These are phyloP conservation scores for Gymnopilus dilepis DNA, from an alignment of 768 basidiomycete genomes.

Conservation along the genomic window DNA sequence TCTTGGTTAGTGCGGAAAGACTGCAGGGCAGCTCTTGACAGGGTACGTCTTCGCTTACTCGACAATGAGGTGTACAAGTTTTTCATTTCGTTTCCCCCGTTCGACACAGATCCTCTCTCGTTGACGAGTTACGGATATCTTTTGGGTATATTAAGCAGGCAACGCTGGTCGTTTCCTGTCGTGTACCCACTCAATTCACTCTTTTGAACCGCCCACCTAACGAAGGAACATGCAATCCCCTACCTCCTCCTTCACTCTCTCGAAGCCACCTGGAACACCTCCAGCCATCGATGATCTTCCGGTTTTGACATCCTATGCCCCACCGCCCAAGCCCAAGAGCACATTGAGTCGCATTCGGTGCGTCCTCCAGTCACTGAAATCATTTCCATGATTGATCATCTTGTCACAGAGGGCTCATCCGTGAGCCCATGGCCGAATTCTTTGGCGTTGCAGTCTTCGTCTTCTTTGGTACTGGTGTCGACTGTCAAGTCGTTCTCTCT, in stretches of 20 bases:
- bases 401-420: conserved; percentile 35
- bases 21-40: conserved; percentile 20
- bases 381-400: neutral
- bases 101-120: conserved; percentile 11
- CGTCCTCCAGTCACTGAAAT: conserved; percentile 6
- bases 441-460: conserved; percentile 62
- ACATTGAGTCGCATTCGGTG: conserved; percentile 22
- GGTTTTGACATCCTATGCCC: conserved; percentile 23
- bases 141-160: conserved; percentile 15
- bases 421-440: conserved; percentile 72
- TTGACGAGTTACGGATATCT: conserved; percentile 16
- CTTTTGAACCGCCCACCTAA: conserved; percentile 17
- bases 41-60: conserved; percentile 17
- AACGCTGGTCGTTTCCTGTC: conserved; percentile 25
- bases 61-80: conserved; percentile 16
- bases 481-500: conserved; percentile 65
- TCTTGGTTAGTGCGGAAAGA: conserved; percentile 10
- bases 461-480: conserved; percentile 61
- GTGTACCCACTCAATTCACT: conserved; percentile 20
- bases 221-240: conserved; percentile 20
- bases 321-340: conserved; percentile 18
- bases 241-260: conserved; percentile 16
- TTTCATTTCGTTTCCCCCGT: conserved; percentile 8
- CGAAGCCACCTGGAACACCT: conserved; percentile 13
- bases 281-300: conserved; percentile 8